Base-by-base conservation (phyloP, 106 monocot genomes). In the Gastrodia elata region DNA sequence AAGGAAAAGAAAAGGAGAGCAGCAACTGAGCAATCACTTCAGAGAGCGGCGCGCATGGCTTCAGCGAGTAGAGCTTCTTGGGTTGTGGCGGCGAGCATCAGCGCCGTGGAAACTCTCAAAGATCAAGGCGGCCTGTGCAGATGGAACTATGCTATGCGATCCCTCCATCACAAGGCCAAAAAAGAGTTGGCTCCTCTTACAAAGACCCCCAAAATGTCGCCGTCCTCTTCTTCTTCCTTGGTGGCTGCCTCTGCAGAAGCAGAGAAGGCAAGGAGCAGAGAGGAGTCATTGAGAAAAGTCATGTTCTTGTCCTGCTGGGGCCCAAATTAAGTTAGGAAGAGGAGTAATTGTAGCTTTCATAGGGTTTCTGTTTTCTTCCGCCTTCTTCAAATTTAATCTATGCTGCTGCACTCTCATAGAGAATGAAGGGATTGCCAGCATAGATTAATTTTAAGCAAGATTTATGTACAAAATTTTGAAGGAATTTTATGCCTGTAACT, bases 71-170 rank as follows among this genome's bases (percentile, higher is more conserved):
- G 37, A 38, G 70, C 52, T 33, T 73, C 73, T 35, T 84, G 79
- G 82, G 34, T 80, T 1, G 77, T 64, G 38, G 82, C 84, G 33
- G 82, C 77, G 30, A 76, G 76, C 42, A 65, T 87, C 39, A 77
- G 78, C 16, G 68, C 76, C 38, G 87, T 87, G 71, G 87, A 87
- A 42, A 76, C 82, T 0, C 73, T 82, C 5, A 87, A 87, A 49
- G 87, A 87, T 35, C 84, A 84, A 24, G 82, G 37, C 11, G 82
- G 87, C 4, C 68, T 87, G 57, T 83, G 84, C 43, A 59, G 83
- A 76, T 87, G 83, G 84, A 87, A 81, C 73, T 48, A 82, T 26
- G 65, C 73, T 11, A 30, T 82, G 8, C 32, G 22, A 2, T 67
- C 67, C 20, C 36, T 67, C 1, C 67, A 67, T 20, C 18, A 16